These are phyloP conservation scores for Colletotrichum karsti DNA, from an alignment of 2,329 filamentous ascomycete genomes.

Conservation along the genomic window DNA sequence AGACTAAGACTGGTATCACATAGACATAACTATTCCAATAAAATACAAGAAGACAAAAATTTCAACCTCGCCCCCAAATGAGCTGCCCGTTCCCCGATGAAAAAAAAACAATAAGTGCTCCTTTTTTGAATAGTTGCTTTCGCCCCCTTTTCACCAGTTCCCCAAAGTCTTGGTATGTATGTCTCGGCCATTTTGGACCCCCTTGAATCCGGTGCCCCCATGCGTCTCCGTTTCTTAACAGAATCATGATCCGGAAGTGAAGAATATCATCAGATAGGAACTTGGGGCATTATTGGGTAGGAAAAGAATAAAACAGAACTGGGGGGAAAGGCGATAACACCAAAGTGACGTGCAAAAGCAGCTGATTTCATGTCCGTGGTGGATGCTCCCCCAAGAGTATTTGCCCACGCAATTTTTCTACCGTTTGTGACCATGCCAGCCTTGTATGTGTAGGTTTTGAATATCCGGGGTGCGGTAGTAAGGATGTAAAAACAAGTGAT, in stretches of 20 bases:
- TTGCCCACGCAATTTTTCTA: constrained; percentile 24
- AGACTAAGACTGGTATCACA: constrained; percentile 25
- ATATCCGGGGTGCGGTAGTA: neutral
- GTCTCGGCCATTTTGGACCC: constrained; percentile 2
- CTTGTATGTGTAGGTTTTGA: constrained; percentile 13
- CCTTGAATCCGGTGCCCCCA: neutral
- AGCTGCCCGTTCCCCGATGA: neutral
- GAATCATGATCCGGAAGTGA: neutral
- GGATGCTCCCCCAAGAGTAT: neutral
- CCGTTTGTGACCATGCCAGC: constrained; percentile 11
- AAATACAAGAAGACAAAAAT: constrained; percentile 25
- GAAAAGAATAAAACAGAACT: neutral
- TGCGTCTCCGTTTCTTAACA: neutral
- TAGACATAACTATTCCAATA: constrained; percentile 21
- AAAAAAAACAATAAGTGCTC: constrained; percentile 5
- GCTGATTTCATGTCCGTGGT: constrained; percentile 8
- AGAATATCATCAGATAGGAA: neutral
- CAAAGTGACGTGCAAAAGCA: neutral
- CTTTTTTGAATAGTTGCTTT: neutral
- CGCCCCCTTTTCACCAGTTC: neutral
- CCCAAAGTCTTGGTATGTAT: neutral
- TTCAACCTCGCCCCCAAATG: neutral
- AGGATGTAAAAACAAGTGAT: constrained; percentile 24
- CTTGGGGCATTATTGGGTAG: neutral
- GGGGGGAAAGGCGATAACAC: neutral